Base-by-base conservation (phyloP, 805 yeast genomes). In the Candida silvatica region DNA sequence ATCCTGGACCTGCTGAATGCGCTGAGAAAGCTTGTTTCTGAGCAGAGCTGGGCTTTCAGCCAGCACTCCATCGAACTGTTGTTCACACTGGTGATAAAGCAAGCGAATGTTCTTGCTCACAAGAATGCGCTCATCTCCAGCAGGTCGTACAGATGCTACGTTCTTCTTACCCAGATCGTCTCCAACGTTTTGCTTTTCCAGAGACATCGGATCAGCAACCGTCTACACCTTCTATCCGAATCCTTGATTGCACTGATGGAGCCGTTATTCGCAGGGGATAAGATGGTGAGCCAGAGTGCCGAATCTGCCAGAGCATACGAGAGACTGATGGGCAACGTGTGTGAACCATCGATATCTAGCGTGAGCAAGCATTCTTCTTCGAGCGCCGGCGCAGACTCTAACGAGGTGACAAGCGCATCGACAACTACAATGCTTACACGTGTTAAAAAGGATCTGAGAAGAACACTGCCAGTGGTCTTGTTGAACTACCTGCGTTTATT, bases 101-200 rank as follows among this genome's bases (percentile, higher is more conserved):
- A n/a, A n/a, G n/a, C n/a, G n/a, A n/a, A n/a, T n/a, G 35, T 38
- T 2, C 30, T 51, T 15, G 31, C 42, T n/a, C 33, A 40, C 25
- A 24, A 34, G 14, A 17, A 50, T 9, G n/a, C n/a, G n/a, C n/a
- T n/a, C n/a, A n/a, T n/a, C 30, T 0, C n/a, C 27, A 5, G 27
- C 31, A 7, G 20, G 27, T 5, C 18, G 6, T 7, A 17, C 27
- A 7, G 20, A 16, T 1, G 12, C 7, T 77, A 64, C 47, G 37
- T 56, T 3, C 41, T 49, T 4, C 43, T 71, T 3, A 62, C 75
- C 5, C 71, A 69, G 36, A 58, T 75, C 0, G 45, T 81, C 18
- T 77, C 95, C 0, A 67, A 69, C 25, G 57, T 83, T 3, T 52
- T 88, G 6, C 58, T 85, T 19, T 68, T 68, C 48, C 92, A 85